Evolutionary conservation across 106 monocot genomes (phyloP).

Genomic region (Hemerocallis citrina): DNA sequence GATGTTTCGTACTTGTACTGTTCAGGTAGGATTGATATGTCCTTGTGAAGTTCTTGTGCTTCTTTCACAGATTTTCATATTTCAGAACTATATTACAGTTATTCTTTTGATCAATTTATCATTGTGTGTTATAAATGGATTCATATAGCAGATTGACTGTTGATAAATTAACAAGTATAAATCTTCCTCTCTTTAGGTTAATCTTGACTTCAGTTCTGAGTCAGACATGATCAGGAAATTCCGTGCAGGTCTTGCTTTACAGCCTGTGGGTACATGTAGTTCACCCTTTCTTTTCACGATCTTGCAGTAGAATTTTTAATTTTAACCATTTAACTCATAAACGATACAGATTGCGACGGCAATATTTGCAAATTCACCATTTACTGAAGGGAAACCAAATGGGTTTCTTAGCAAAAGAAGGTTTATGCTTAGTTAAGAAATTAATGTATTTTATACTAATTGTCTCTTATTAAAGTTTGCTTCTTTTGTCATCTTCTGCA

Average conservation of each 20-base stretch:
- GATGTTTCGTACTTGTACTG: constrained; percentile 99
- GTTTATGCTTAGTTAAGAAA: constrained; percentile 19
- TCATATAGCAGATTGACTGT: background rate
- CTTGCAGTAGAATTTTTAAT: background rate
- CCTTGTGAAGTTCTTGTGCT: background rate
- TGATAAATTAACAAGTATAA: background rate
- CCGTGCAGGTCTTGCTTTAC: constrained; percentile 84
- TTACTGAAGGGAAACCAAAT: constrained; percentile 97
- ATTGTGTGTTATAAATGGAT: background rate
- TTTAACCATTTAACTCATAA: background rate
- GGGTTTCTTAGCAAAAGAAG: constrained; percentile 96
- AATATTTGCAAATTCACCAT: constrained; percentile 98
- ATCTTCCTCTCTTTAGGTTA: constrained; percentile 44
- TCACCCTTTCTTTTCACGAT: background rate
- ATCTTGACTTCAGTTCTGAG: constrained; percentile 99
- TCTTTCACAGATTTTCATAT: background rate
- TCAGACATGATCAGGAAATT: constrained; percentile 95
- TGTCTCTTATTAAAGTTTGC: background rate
- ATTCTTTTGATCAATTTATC: constrained; percentile 3
- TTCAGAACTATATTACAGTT: background rate
- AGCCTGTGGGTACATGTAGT: constrained; percentile 58
- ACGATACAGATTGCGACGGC: constrained; percentile 87
- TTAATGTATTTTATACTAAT: background rate
- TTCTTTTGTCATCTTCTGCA: constrained; percentile 27
- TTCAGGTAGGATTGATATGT: constrained; percentile 50